Conservation (phyloP, 495 filamentous ascomycete genomes). For the Penicillium egyptiacum region DNA sequence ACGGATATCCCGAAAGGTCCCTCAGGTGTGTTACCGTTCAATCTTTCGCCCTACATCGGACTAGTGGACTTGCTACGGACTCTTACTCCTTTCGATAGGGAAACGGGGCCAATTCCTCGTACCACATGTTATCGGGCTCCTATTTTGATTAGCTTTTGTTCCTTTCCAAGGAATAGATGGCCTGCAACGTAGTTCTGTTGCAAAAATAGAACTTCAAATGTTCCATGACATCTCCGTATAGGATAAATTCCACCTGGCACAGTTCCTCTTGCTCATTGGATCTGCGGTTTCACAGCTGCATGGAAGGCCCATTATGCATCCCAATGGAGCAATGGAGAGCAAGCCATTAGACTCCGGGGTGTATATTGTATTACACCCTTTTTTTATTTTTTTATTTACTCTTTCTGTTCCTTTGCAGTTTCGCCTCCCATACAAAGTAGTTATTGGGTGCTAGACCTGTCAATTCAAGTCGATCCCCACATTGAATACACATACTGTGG, state of each 20-base stretch:
- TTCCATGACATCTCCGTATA: background rate
- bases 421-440: too few relatives aligned
- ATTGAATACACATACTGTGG: background rate
- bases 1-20: slow-evolving; percentile 12
- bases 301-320: slow-evolving; percentile 15
- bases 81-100: slow-evolving; percentile 6
- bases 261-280: slow-evolving; percentile 1
- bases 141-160: background rate
- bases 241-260: background rate
- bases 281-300: slow-evolving; percentile 17
- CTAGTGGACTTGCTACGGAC: slow-evolving; percentile 5
- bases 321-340: slow-evolving; percentile 8
- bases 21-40: slow-evolving; percentile 5
- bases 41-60: slow-evolving; percentile 4
- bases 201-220: background rate
- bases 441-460: background rate
- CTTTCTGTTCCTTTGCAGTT: slow-evolving; percentile 8
- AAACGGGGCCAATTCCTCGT: slow-evolving; percentile 13
- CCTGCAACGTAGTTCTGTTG: background rate
- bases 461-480: background rate
- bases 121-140: slow-evolving; percentile 6
- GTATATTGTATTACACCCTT: slow-evolving; percentile 6
- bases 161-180: too few relatives aligned
- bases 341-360: slow-evolving; percentile 1
- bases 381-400: background rate